Base-by-base conservation (phyloP, 768 basidiomycete genomes). In the Leccinum barrowsii region DNA sequence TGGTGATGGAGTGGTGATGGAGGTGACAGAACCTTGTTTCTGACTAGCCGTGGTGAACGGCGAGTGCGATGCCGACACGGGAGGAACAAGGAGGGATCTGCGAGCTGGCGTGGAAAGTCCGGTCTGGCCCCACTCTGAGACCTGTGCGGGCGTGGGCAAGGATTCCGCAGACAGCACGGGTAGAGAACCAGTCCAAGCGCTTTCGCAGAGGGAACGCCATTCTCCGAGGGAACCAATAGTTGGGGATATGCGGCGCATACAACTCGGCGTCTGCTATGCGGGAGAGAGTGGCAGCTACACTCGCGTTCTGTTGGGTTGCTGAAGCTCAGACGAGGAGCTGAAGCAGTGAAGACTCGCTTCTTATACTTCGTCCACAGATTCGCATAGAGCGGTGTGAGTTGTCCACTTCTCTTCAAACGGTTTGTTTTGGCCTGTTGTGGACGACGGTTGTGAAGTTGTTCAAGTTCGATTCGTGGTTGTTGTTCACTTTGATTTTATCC, bases 181-280 rank as follows among this genome's bases (percentile, higher is more conserved):
- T 7, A 76, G 61, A 13, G 70, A 56, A 0, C 85, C 84, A 5
- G 75, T 73, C 87, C 89, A 92, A 8, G 82, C 82, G 12, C 87
- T 89, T 74, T 93, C 90, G 64, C 90, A 92, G 2, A 88, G 74
- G 5, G 85, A 77, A 53, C 83, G 79, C 84, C 85, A 90, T 76
- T 89, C 83, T 5, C 85, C 86, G 4, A 92, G 76, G n/a, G 76
- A 77, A 0, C 89, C 90, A 34, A 93, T 78, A 12, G 79, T 80
- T 0, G 88, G 85, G 13, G 86, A 80, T 63, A 82, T 82, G 5
- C 84, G 78, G 44, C 89, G 82, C 22, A 91, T 81, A n/a, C 78
- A 78, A 93, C 73, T 91, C 88, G 6, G 85, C 84, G 57, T 92
- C 89, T 1, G 89, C 89, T n/a, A 91, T 75, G 24, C 87, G 80